A percentile compares a stretch with the other conserved stretches of the same genome.
These are phyloP conservation scores for Colletotrichum magnum DNA, from an alignment of 2,329 filamentous ascomycete species.

Conservation along the genomic window DNA sequence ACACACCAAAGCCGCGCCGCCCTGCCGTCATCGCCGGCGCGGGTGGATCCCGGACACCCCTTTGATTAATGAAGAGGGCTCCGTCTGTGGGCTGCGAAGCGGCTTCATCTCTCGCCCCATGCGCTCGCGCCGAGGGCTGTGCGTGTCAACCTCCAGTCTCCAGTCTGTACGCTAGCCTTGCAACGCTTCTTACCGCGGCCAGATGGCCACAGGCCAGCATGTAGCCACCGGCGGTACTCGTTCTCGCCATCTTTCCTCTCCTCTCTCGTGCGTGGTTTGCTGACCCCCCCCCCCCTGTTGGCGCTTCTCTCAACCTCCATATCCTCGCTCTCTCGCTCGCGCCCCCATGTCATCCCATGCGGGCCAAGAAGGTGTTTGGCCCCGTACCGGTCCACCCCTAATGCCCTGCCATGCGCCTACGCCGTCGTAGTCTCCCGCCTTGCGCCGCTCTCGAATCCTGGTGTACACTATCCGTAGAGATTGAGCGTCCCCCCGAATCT, in stretches of 20 bases:
- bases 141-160: slow-evolving; percentile 10
- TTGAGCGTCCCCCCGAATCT: not conserved
- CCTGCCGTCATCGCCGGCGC: slow-evolving; percentile 24
- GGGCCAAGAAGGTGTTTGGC: slow-evolving; percentile 37
- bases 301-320: not conserved
- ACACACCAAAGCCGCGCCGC: not conserved
- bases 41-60: slow-evolving; percentile 30
- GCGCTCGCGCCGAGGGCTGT: slow-evolving; percentile 23
- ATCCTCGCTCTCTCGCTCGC: not conserved
- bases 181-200: not conserved
- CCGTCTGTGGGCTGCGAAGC: slow-evolving; percentile 32
- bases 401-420: slow-evolving; percentile 31
- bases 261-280: not conserved
- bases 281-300: not conserved
- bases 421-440: slow-evolving; percentile 1
- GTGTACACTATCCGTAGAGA: no score
- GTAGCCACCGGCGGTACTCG: not conserved
- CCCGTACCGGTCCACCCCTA: slow-evolving; percentile 28
- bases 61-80: slow-evolving; percentile 36
- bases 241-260: slow-evolving; percentile 9
- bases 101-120: slow-evolving; percentile 37
- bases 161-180: not conserved
- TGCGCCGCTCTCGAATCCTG: not conserved
- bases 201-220: not conserved
- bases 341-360: slow-evolving; percentile 28